Evolutionary conservation across 78 protist species (phyloP), one percentile per base, ranked within the genome.

Genomic region (Monocercomonoides exilis): DNA sequence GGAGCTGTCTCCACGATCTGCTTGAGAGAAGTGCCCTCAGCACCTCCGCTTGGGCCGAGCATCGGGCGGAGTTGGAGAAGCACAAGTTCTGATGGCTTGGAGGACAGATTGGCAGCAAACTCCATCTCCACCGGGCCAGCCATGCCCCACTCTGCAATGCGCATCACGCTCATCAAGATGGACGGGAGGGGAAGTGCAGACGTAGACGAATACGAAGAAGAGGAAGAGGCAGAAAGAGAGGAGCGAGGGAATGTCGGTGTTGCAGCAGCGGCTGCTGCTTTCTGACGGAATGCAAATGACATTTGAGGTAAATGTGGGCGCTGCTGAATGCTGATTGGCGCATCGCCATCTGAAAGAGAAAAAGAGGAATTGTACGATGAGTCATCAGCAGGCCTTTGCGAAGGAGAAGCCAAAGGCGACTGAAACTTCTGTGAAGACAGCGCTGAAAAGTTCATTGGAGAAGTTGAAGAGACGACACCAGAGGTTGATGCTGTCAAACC

Each of bases 91-190:
- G 6, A 29, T 4, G 82, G 82, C 5, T 33, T 32, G 4, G 82
- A 38, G 82, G 45, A 38, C 45, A 79, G 82, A 21, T 79, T 79
- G 42, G 21, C 82, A 4, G 82, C 82, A 41, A 79, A 79, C 11
- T 79, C 82, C 43, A 79, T 79, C 82, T 79, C 82, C 43, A 79
- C 82, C 43, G 82, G 82, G 11, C 82, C 21, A 21, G 82, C 82
- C 82, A 79, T 79, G 4, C 82, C 82, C 82, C 82, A 79, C 82
- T 79, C 82, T 5, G 82, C 82, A 6, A 79, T 6, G 45, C 36
- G n/a, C 43, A 79, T 79, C 45, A 79, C 82, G 43, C 21, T 79
- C 42, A 4, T 6, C 42, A 79, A 41, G 21, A 79, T 6, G 82
- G 82, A 6, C 82, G 82, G 43, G 5, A 79, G 82, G 42, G 82